A percentile compares a stretch with the other conserved stretches of the same genome.
phyloP scores from a whole-genome alignment of 139 green algal genomes.

The Pedinophyceae sp. region DNA sequence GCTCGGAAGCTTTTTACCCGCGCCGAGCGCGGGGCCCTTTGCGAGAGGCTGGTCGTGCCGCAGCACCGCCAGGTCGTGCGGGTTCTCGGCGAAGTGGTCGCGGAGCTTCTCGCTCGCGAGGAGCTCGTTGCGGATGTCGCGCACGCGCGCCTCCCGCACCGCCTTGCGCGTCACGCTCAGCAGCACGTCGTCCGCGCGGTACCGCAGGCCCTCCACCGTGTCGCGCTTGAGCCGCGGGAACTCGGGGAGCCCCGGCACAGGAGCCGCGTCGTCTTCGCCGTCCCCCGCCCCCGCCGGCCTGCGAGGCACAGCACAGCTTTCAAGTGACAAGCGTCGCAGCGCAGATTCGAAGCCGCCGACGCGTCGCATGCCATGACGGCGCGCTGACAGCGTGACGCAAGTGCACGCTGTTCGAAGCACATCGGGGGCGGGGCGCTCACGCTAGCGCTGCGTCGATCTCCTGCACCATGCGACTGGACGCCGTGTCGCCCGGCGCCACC shows the following conservation, averaged over 20 bases:
- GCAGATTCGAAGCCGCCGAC: not conserved
- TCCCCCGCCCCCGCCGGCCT: not conserved
- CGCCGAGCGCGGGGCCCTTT: constrained; percentile 19
- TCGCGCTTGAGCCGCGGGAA: constrained; percentile 30
- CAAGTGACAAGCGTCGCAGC: too few relatives aligned
- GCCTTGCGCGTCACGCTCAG: constrained; percentile 47
- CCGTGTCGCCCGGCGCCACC: constrained; percentile 19
- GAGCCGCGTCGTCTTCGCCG: not conserved
- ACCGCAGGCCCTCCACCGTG: constrained; percentile 44
- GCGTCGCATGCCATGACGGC: not conserved
- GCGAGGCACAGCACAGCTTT: not conserved
- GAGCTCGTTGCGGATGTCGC: constrained; percentile 77
- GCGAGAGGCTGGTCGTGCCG: constrained; percentile 61
- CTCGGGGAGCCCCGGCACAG: constrained; percentile 12
- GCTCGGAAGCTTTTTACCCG: constrained; percentile 60
- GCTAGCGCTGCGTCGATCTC: not conserved
- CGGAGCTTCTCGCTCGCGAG: constrained; percentile 67
- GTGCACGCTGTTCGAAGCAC: not conserved
- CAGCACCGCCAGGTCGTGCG: constrained; percentile 44
- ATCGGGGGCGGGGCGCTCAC: not conserved
- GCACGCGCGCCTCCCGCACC: constrained; percentile 48
- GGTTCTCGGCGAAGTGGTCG: constrained; percentile 76
- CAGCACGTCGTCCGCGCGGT: constrained; percentile 67
- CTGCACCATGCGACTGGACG: not conserved
- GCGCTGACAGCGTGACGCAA: not conserved